Base-by-base conservation (phyloP, 2,329 filamentous ascomycete species). In the Phialocephala subalpina region DNA sequence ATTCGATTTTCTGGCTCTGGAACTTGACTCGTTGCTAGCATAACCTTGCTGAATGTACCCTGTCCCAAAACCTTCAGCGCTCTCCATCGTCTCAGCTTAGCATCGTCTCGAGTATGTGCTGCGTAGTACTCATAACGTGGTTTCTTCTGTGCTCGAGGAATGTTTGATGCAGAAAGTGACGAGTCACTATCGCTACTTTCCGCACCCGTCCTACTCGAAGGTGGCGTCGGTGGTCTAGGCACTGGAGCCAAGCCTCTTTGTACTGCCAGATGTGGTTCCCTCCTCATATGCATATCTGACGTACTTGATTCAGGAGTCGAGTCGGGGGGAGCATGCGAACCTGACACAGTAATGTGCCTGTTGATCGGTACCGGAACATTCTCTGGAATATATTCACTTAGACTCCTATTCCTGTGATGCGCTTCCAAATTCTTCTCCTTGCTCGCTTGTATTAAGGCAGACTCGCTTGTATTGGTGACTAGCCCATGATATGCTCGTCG, bases 11-110 rank as follows among this genome's bases (percentile, higher is more conserved):
- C 81, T 0, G 84, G 82, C 11, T 82, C 77, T 12, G 82, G 79
- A 47, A 88, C 85, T 75, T 97, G 89, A 73, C 92, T 93, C 12
- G 94, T 97, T 4, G 94, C 96, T 49, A 99, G 83, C 80, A 97
- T 91, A 22, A 99, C 96, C 74, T 92, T 92, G 77, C 94, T 97
- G 78, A 99, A 99, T 0, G 96, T 97, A 42, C 96, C 96, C 73
- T 97, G 93, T 5, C 96, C 96, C 6, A 99, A 85, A 70, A 90
- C 82, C 65, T 92, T 90, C 45, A 99, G 80, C 14, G 91, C 91
- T 70, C 92, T 87, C 89, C 96, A 99, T 70, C 88, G 85, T 64
- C 91, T 88, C 22, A 88, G 84, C 77, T 94, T 94, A 70, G 87
- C 81, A 65, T 93, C 88, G 58, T 85, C 82, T 38, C 91, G 84